Evolutionary conservation across 345 rosid species (phyloP).

Genomic region (Pugionium dolabratum): DNA sequence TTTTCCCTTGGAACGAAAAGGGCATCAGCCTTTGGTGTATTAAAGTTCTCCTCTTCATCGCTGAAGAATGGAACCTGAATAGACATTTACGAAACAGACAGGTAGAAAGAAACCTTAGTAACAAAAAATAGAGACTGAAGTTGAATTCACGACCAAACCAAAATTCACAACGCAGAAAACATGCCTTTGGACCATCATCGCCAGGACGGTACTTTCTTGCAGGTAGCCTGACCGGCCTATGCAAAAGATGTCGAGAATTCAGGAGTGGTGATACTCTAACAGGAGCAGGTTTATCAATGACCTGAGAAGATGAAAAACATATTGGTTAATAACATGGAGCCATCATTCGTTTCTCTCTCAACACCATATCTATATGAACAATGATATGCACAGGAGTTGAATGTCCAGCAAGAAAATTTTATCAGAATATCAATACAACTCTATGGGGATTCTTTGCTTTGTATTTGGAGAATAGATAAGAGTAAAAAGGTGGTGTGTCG

Average conservation of each 20-base stretch:
- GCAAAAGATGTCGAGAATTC: slow-evolving; percentile 80
- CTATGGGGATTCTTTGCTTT: not conserved
- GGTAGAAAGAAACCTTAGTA: slow-evolving; percentile 11
- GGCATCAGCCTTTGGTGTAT: slow-evolving; percentile 90
- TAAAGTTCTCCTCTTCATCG: slow-evolving; percentile 74
- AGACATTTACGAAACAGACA: slow-evolving; percentile 29
- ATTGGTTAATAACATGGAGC: not conserved
- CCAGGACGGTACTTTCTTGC: slow-evolving; percentile 77
- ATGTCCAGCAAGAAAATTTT: not conserved
- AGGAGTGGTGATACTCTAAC: slow-evolving; percentile 73
- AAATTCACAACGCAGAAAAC: slow-evolving; percentile 21
- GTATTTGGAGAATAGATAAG: not conserved
- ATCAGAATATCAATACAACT: not conserved
- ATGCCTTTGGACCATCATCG: slow-evolving; percentile 69
- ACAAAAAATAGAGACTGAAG: slow-evolving; percentile 6
- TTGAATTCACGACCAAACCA: slow-evolving; percentile 17
- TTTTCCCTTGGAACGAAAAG: slow-evolving; percentile 87
- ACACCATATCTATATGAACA: slow-evolving; percentile 2
- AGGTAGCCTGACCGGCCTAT: slow-evolving; percentile 70
- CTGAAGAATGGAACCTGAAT: slow-evolving; percentile 87
- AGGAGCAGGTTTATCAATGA: slow-evolving; percentile 76
- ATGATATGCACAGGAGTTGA: slow-evolving; percentile 10
- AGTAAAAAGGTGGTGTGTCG: not conserved
- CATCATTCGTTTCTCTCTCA: not conserved
- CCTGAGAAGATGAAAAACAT: slow-evolving; percentile 46